Evolutionary conservation across 2,329 filamentous ascomycete genomes (phyloP), one percentile per base, ranked within the genome.

Genomic region (Diaporthe sp.): DNA sequence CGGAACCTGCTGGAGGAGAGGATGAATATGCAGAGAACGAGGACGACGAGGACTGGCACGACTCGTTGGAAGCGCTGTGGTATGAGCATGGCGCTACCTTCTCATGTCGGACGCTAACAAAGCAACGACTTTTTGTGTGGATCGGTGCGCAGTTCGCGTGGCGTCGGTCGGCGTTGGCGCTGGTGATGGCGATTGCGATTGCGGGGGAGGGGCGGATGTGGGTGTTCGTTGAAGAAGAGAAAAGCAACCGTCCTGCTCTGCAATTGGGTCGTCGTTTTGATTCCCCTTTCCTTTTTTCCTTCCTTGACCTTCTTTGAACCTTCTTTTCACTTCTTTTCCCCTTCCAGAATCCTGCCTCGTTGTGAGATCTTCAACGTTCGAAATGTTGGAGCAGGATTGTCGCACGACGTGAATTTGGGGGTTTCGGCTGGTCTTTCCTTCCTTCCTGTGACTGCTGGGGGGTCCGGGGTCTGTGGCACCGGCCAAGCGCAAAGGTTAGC

Each of bases 11-110:
- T 68, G 68, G 74, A 74, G 22, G 74, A 75, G 27, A 75, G 68
- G 25, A 75, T 65, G 68, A 75, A 75, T 51, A 74, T 37, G 69
- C 72, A 75, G 47, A 75, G 53, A 50, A 74, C 61, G 68, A 74
- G 25, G 55, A 75, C 25, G 68, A 74, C 55, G 47, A 75, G 44
- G 55, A 70, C 47, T 56, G 74, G 74, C 42, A 75, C 72, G 44
- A 71, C 55, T 51, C 74, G 74, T 70, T 75, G 74, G 69, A 75
- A 74, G 74, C 74, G 74, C 72, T 71, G 72, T 69, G 74, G 72
- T 75, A 75, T 70, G 37, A 75, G 59, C 74, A 75, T 75, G 72
- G 74, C 74, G 72, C 68, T 74, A 74, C 59, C 37, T 68, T 74
- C 35, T 72, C 72, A 74, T 75, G 72, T 74, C 72, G 72, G 30